Base-by-base conservation (phyloP, 192 early-diverging fungal species). In the Cladochytrium replicatum region DNA sequence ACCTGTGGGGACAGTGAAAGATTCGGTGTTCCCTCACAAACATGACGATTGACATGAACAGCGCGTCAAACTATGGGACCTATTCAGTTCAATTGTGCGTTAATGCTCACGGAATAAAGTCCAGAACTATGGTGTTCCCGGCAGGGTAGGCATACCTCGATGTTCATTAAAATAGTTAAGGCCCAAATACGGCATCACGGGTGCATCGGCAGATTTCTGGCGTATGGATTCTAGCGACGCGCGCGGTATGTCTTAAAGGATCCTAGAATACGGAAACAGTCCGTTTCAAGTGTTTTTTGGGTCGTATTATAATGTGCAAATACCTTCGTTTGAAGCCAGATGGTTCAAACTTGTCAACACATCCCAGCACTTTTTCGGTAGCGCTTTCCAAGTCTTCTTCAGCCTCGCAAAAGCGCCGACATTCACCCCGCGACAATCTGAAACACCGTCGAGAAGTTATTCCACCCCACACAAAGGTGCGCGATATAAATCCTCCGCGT, bases 181-280 rank as follows among this genome's bases (percentile, higher is more conserved):
- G 3, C 88, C 88, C 11, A 91, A 66, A 42, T 86, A 91, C 0
- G 88, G 88, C 2, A 91, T 55, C 4, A 84, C 69, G 6, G 88
- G 85, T 1, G 76, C 64, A 27, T 66, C 59, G n/a, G 77, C 13
- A 17, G 50, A 3, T 24, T 29, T 29, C 5, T 24, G 29, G n/a
- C n/a, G n/a, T 9, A 48, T 43, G 3, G 55, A 21, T 21, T 39
- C 47, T 9, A 24, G 8, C 1, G 61, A 55, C 2, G 57, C 22
- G 13, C 48, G 39, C 70, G 61, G 42, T 72, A 72, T n/a, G 52
- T 48, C 39, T 49, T 50, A 55, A 62, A 70, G 13, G 68, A 70
- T 19, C 52, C 68, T 70, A 30, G 17, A 6, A 22, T n/a, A n/a
- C n/a, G n/a, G n/a, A 65, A 27, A 22, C 29, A 17, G 30, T 64